Percentiles rank a stretch among this genome's conserved stretches.
phyloP scores from a whole-genome alignment of 2,329 filamentous ascomycete genomes.

The Pseudogymnoascus sp. region DNA sequence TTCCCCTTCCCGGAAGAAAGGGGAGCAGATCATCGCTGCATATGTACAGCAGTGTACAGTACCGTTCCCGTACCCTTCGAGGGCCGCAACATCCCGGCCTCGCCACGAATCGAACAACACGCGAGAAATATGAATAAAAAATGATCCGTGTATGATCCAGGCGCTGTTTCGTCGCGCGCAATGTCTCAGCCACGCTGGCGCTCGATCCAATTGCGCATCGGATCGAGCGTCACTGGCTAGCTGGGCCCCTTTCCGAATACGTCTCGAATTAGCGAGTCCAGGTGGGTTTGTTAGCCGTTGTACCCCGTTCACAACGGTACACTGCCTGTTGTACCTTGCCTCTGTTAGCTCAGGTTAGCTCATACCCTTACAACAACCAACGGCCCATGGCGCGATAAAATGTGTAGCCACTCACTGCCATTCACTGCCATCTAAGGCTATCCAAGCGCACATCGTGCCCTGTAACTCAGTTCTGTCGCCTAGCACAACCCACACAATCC shows the following conservation, averaged over 20 bases:
- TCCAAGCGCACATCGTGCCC: background rate
- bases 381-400: background rate
- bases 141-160: background rate
- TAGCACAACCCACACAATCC: background rate
- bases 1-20: background rate
- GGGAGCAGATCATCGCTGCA: background rate
- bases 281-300: background rate
- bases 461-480: background rate
- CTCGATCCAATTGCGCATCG: conserved; percentile 2
- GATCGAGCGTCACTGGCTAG: background rate
- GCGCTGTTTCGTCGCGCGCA: conserved; percentile 2
- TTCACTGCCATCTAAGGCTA: too few species aligned
- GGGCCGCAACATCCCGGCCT: background rate
- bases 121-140: background rate
- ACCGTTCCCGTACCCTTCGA: background rate
- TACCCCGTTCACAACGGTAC: background rate
- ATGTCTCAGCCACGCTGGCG: conserved; percentile 1
- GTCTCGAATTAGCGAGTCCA: conserved; percentile 5
- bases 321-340: background rate
- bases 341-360: background rate
- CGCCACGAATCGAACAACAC: background rate
- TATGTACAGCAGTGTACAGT: background rate
- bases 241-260: conserved; percentile 6
- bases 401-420: too few species aligned
- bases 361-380: background rate